These are phyloP conservation scores for Globisporangium paroecandrum DNA, from an alignment of 352 stramenopile genomes.

Conservation along the genomic window DNA sequence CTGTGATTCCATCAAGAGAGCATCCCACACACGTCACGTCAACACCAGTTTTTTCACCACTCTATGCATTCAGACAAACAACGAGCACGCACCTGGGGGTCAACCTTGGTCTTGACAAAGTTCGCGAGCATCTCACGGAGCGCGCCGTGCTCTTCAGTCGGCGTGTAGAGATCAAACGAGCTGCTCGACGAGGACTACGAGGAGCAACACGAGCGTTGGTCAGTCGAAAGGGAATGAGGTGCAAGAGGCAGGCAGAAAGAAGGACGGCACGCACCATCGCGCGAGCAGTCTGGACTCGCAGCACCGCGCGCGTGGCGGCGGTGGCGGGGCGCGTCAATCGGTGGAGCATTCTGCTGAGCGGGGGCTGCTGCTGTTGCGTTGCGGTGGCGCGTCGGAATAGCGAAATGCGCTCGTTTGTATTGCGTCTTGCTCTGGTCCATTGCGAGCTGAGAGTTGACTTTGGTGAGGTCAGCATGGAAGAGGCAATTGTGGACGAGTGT, in stretches of 20 bases:
- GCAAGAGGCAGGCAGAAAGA: background rate
- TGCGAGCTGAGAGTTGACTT: background rate
- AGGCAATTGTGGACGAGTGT: background rate
- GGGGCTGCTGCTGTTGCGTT: background rate
- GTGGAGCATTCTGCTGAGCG: conserved; percentile 10
- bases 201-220: background rate
- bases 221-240: background rate
- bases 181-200: conserved; percentile 16
- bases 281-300: background rate
- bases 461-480: background rate
- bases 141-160: conserved; percentile 85
- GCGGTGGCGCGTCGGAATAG: background rate
- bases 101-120: conserved; percentile 96
- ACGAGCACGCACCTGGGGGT: conserved; percentile 85
- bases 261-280: conserved; percentile 1
- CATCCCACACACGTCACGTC: background rate
- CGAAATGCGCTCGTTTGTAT: background rate
- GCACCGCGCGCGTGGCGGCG: conserved; percentile 13
- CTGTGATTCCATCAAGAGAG: conserved; percentile 11
- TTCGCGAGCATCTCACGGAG: conserved; percentile 92
- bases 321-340: conserved; percentile 26
- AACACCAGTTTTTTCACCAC: background rate
- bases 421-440: background rate
- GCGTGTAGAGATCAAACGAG: conserved; percentile 78
- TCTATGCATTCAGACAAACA: background rate